A percentile compares a stretch with the other conserved stretches of the same genome.
phyloP scores from a whole-genome alignment of 2,329 filamentous ascomycete species.

The Domatiomyces globalis region DNA sequence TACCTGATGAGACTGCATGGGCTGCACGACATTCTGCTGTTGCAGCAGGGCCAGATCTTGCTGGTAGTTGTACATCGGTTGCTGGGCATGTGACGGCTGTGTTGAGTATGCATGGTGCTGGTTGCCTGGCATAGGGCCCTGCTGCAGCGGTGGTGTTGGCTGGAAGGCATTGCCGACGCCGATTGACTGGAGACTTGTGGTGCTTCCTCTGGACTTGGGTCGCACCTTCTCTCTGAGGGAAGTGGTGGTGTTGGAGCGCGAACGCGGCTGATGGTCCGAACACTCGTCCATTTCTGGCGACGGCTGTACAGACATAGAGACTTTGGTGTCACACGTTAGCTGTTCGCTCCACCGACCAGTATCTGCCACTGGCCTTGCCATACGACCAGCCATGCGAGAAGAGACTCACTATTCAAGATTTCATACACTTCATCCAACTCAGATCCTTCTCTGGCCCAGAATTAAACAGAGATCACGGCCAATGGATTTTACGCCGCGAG shows the following conservation, averaged over 20 bases:
- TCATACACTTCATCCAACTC: background rate
- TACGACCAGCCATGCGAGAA: background rate
- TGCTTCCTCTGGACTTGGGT: conserved; percentile 33
- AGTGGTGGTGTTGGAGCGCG: conserved; percentile 1
- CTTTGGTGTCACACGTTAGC: background rate
- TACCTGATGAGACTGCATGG: conserved; percentile 1
- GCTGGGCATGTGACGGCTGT: background rate
- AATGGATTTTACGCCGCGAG: conserved; percentile 20
- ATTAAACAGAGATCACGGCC: background rate
- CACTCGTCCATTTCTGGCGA: background rate
- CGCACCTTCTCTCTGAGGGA: conserved; percentile 21
- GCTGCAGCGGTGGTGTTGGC: conserved; percentile 26
- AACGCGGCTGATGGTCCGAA: background rate
- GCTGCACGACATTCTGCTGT: conserved; percentile 7
- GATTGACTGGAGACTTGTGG: conserved; percentile 35
- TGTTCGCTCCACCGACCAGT: too few species aligned
- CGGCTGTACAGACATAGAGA: background rate
- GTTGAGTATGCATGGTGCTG: conserved; percentile 10
- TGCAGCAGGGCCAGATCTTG: conserved; percentile 6
- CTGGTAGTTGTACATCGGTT: conserved; percentile 1
- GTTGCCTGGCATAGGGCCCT: background rate
- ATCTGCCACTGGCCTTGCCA: too few species aligned
- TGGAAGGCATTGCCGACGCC: conserved; percentile 17
- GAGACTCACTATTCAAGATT: background rate
- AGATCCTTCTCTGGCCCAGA: background rate